phyloP scores from a whole-genome alignment of 192 early-diverging fungal species.

The Rhizophagus sp. region DNA sequence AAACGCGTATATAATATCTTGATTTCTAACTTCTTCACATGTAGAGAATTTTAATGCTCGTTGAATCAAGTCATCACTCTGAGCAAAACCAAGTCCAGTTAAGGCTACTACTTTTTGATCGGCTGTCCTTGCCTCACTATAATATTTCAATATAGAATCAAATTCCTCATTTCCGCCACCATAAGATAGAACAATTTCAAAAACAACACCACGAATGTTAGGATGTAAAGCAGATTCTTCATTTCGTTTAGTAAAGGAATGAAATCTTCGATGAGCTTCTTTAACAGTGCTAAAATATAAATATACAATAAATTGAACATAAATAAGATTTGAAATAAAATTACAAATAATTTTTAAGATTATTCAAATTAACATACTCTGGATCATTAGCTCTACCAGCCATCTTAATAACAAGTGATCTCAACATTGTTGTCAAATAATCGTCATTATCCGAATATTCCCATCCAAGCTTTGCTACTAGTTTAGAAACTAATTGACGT shows the following conservation, averaged over 20 bases:
- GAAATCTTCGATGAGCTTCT: constrained; percentile 74
- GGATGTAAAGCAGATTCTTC: constrained; percentile 73
- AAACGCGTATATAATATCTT: constrained; percentile 66
- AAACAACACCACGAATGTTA: constrained; percentile 73
- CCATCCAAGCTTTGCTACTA: constrained; percentile 77
- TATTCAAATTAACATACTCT: constrained; percentile 8
- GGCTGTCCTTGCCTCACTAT: constrained; percentile 55
- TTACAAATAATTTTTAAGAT: background rate
- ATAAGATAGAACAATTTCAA: constrained; percentile 64
- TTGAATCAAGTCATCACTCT: constrained; percentile 56
- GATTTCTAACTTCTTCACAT: constrained; percentile 67
- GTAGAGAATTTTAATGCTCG: constrained; percentile 64
- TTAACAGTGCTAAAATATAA: constrained; percentile 42
- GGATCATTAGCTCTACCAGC: constrained; percentile 72
- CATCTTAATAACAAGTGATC: constrained; percentile 71
- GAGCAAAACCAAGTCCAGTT: constrained; percentile 57
- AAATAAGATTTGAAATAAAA: background rate
- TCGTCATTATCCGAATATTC: constrained; percentile 71
- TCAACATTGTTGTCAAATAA: constrained; percentile 71
- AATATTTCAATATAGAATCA: constrained; percentile 63
- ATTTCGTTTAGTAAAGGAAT: constrained; percentile 56
- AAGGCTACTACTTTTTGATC: constrained; percentile 75
- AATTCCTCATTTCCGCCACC: constrained; percentile 64
- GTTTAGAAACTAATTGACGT: constrained; percentile 71
- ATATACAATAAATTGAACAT: background rate